These are phyloP conservation scores for Tulasnella sp. DNA, from an alignment of 768 basidiomycete species.

Conservation along the genomic window DNA sequence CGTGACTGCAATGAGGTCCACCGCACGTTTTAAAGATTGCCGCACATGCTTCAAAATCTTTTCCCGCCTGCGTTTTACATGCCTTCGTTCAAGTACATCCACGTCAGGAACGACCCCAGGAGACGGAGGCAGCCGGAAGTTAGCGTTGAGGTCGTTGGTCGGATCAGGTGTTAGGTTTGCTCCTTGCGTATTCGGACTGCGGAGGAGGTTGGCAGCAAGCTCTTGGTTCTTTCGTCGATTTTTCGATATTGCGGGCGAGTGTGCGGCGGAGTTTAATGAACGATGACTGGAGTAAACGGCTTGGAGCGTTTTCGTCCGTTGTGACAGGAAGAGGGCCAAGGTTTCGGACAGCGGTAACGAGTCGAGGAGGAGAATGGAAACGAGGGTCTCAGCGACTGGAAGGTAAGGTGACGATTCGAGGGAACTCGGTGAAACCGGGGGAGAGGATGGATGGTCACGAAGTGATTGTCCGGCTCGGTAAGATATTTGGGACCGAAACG, in stretches of 20 bases:
- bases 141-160: conserved; percentile 4
- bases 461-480: conserved; percentile 79
- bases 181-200: conserved; percentile 37
- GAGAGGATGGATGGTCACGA: conserved; percentile 42
- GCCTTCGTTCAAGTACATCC: conserved; percentile 22
- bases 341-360: conserved; percentile 68
- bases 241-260: conserved; percentile 12
- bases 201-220: conserved; percentile 31
- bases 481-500: conserved; percentile 78
- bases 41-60: conserved; percentile 39
- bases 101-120: conserved; percentile 27
- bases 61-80: conserved; percentile 21
- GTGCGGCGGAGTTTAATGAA: background rate
- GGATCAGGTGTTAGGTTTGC: conserved; percentile 21
- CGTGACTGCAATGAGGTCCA: conserved; percentile 49
- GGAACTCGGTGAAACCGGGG: conserved; percentile 34
- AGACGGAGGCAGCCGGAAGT: conserved; percentile 15
- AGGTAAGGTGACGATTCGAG: conserved; percentile 4
- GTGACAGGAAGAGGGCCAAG: conserved; percentile 53
- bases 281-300: conserved; percentile 7
- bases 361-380: conserved; percentile 82
- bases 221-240: conserved; percentile 10
- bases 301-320: conserved; percentile 30
- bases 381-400: conserved; percentile 40
- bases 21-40: conserved; percentile 37